Base-by-base conservation (phyloP, 2,329 filamentous ascomycete species). In the Cryoendolithus antarcticus region DNA sequence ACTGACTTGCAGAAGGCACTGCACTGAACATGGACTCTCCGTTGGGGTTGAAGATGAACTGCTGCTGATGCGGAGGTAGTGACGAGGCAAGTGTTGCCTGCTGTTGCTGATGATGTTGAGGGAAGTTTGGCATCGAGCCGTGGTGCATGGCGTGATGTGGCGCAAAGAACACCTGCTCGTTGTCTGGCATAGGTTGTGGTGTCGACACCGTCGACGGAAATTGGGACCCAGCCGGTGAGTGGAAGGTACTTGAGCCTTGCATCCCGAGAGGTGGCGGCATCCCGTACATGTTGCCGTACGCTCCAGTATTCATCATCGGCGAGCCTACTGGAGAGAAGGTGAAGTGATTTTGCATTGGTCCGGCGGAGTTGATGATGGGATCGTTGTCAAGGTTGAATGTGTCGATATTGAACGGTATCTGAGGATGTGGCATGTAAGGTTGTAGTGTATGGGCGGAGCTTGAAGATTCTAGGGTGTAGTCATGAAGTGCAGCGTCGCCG, bases 291-390 rank as follows among this genome's bases (percentile, higher is more conserved):
- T 62, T 62, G 40, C 80, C 74, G 61, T 86, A 93, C 1, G 78
- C 75, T 35, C 80, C 77, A 51, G 76, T 75, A 48, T 74, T 71
- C 48, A 89, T 77, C 72, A 93, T 77, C n/a, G 88, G 86, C 19
- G 88, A 94, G 28, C 80, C 81, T 5, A 84, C 81, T 2, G 88
- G 86, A 12, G 86, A 93, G 61, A 94, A 93, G 49, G 77, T 75
- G 59, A 93, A 94, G 54, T 77, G 77, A 50, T 86, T 80, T 63
- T 91, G 84, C 61, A 85, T 86, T 8, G 85, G 80, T 0, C 82
- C 83, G 15, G 86, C 82, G 6, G 85, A 89, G 45, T 75, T 78
- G 48, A 93, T 75, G 49, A 85, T 81, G 33, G 80, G 71, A 49
- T 86, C 81, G 51, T 69, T 62, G 19, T 71, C 72, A 45, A 84